Evolutionary conservation across 352 stramenopile genomes (phyloP).

Genomic region (Achlya hypogyna): DNA sequence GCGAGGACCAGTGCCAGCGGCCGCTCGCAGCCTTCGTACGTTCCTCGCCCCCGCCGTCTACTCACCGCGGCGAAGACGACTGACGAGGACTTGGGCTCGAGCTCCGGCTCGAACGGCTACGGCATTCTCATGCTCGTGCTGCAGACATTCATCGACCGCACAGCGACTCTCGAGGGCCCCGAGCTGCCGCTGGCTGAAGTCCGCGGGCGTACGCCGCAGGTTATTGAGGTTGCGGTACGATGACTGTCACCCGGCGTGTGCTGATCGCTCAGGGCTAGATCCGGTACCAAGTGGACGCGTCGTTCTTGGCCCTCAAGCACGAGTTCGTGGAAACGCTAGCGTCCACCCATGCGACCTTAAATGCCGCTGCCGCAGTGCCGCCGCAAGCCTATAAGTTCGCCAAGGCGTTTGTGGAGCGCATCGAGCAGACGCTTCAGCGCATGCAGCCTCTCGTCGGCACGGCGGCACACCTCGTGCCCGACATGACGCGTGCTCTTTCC

Average conservation of each 20-base stretch:
- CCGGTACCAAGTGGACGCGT: slow-evolving; percentile 65
- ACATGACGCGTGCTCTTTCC: slow-evolving; percentile 68
- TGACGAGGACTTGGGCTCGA: slow-evolving; percentile 12
- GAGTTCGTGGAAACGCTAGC: slow-evolving; percentile 52
- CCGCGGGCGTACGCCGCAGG: slow-evolving; percentile 48
- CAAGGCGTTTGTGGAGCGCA: slow-evolving; percentile 51
- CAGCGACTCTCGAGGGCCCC: background rate
- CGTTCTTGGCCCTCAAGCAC: slow-evolving; percentile 50
- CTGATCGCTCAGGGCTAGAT: slow-evolving; percentile 58
- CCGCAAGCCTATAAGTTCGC: slow-evolving; percentile 47
- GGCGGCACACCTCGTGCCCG: slow-evolving; percentile 45
- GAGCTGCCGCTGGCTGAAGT: slow-evolving; percentile 41
- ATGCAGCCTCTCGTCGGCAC: slow-evolving; percentile 71
- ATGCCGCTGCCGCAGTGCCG: slow-evolving; percentile 26
- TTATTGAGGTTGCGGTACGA: slow-evolving; percentile 15
- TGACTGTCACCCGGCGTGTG: slow-evolving; percentile 34
- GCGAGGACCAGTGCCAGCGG: slow-evolving; percentile 5
- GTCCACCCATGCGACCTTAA: slow-evolving; percentile 18
- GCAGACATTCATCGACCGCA: slow-evolving; percentile 47
- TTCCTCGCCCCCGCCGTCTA: slow-evolving; percentile 25
- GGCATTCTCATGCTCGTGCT: slow-evolving; percentile 77
- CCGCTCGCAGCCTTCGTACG: slow-evolving; percentile 26
- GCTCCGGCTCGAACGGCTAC: slow-evolving; percentile 49
- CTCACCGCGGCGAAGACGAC: slow-evolving; percentile 24
- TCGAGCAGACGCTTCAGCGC: slow-evolving; percentile 67